Evolutionary conservation across 495 filamentous ascomycete genomes (phyloP).

Genomic region (Penicillium subrubescens): DNA sequence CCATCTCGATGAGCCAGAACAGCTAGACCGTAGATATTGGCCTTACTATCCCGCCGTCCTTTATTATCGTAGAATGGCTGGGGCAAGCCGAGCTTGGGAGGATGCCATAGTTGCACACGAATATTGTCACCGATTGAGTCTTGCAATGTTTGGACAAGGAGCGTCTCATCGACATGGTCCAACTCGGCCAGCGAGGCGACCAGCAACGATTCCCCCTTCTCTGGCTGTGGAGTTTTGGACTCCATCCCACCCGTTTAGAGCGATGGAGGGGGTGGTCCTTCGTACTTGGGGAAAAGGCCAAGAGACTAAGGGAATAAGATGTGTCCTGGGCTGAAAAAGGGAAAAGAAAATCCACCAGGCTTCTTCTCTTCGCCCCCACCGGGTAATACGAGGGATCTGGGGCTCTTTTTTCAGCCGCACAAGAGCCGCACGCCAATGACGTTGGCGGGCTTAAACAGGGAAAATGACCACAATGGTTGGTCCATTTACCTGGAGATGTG

Average conservation of each 20-base stretch:
- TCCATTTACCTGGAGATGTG: not conserved
- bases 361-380: not conserved
- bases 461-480: not conserved
- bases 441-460: not conserved
- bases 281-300: not conserved
- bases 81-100: not conserved
- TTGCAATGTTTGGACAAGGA: not conserved
- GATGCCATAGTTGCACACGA: slow-evolving; percentile 1
- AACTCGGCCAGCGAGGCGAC: not conserved
- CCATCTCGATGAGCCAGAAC: slow-evolving; percentile 8
- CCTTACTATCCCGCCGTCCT: slow-evolving; percentile 8
- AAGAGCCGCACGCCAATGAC: slow-evolving; percentile 4
- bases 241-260: not conserved
- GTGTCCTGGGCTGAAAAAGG: not conserved
- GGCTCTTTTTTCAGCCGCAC: slow-evolving; percentile 7
- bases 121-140: not conserved
- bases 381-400: not conserved
- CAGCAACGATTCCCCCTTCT: not conserved
- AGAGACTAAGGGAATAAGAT: not conserved
- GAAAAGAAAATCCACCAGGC: not conserved
- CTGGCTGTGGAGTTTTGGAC: not conserved
- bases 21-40: slow-evolving; percentile 15
- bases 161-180: not conserved
- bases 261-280: not conserved
- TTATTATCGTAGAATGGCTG: not conserved